These are phyloP conservation scores for Melaleuca quinquenervia DNA, from an alignment of 345 rosid species.

Conservation along the genomic window DNA sequence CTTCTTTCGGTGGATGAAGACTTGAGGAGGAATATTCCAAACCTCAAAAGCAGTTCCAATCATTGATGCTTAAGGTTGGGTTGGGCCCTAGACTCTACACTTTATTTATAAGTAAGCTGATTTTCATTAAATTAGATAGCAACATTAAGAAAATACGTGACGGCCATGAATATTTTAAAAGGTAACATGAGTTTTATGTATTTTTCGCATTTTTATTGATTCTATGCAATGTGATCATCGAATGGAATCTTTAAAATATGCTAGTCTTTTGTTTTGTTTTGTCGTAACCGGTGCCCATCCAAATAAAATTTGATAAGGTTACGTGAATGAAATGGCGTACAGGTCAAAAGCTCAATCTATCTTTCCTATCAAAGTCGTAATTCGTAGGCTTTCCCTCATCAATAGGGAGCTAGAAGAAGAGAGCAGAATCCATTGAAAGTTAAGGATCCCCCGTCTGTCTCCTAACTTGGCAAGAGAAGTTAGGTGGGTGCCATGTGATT, in stretches of 20 bases:
- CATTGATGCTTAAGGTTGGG: neutral
- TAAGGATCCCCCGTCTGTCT: too few relatives aligned
- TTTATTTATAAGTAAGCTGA: neutral
- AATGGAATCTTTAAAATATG: neutral
- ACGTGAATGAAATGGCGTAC: neutral
- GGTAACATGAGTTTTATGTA: neutral
- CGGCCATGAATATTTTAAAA: neutral
- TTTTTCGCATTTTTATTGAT: neutral
- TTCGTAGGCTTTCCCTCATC: too few relatives aligned
- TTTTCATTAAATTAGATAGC: neutral
- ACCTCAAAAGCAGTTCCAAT: neutral
- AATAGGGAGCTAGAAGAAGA: too few relatives aligned
- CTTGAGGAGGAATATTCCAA: neutral
- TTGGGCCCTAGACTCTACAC: neutral
- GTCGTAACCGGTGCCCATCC: neutral
- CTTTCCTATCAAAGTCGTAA: too few relatives aligned
- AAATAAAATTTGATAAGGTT: neutral
- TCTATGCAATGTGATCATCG: neutral
- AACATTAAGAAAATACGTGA: neutral
- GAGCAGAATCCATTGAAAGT: too few relatives aligned
- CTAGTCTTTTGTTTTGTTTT: neutral
- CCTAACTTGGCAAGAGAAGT: neutral
- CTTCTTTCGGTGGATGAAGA: neutral
- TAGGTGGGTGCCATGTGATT: neutral
- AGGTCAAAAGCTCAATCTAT: too few relatives aligned